These are phyloP conservation scores for Candida michaelii DNA, from an alignment of 805 yeast genomes.

Conservation along the genomic window DNA sequence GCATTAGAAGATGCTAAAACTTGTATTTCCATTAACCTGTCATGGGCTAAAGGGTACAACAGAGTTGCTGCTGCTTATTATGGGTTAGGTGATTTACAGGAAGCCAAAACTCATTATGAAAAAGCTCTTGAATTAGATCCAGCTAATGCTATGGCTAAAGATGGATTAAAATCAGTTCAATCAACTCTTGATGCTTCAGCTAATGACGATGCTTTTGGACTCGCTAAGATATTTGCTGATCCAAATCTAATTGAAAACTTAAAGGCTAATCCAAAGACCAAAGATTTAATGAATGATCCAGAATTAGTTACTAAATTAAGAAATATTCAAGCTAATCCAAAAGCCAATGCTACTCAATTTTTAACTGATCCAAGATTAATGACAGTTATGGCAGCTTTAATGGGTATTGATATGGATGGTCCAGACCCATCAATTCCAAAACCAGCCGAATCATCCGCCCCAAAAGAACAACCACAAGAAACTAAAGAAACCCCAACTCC, in stretches of 20 bases:
- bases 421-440: conserved; percentile 22
- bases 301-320: conserved; percentile 67
- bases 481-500: conserved; percentile 1
- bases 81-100: conserved; percentile 81
- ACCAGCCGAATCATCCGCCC: no score
- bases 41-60: conserved; percentile 95
- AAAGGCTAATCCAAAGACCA: conserved; percentile 81
- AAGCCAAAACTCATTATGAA: conserved; percentile 67
- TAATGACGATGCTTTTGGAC: conserved; percentile 67
- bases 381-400: conserved; percentile 80
- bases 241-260: conserved; percentile 76
- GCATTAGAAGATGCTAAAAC: conserved; percentile 86
- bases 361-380: conserved; percentile 81
- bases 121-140: conserved; percentile 83
- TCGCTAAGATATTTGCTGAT: conserved; percentile 76
- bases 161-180: conserved; percentile 72
- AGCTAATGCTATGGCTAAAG: conserved; percentile 78
- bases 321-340: conserved; percentile 68
- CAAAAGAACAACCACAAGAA: no score
- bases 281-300: conserved; percentile 86
- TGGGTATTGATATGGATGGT: conserved; percentile 75
- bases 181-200: conserved; percentile 53
- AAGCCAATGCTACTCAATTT: conserved; percentile 66
- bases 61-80: conserved; percentile 91
- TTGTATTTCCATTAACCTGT: conserved; percentile 74